Evolutionary conservation across 306 rosid genomes (phyloP).

Genomic region (Cucurbita argyrosperma): DNA sequence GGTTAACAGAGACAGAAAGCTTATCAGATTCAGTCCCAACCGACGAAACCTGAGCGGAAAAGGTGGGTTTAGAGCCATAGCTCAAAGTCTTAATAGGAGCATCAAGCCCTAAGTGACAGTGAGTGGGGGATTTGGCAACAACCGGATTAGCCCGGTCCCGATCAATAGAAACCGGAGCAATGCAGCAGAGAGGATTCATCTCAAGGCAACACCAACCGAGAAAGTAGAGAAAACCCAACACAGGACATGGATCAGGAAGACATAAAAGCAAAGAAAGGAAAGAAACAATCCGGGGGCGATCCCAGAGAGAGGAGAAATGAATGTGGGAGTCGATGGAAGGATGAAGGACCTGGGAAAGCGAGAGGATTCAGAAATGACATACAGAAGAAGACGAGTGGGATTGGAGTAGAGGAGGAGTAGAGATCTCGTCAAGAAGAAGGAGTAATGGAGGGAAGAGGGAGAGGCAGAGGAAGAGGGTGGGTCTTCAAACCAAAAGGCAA

Average conservation of each 20-base stretch:
- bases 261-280: not conserved
- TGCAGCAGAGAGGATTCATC: constrained; percentile 99
- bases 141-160: constrained; percentile 52
- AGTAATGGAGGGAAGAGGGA: not conserved
- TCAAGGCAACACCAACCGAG: too few species aligned
- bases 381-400: constrained; percentile 9
- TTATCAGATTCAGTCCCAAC: constrained; percentile 37
- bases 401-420: not conserved
- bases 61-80: constrained; percentile 37
- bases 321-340: constrained; percentile 23
- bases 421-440: constrained; percentile 9
- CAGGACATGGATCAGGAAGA: constrained; percentile 9
- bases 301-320: not conserved
- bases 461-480: not conserved
- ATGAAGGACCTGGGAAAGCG: not conserved
- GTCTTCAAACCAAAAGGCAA: constrained; percentile 12
- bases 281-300: not conserved
- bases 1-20: constrained; percentile 20
- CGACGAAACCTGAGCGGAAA: constrained; percentile 51
- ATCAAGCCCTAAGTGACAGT: constrained; percentile 50
- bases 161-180: constrained; percentile 99
- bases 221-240: not conserved
- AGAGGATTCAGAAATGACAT: constrained; percentile 19
- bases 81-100: constrained; percentile 30
- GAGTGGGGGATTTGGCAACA: constrained; percentile 25